phyloP scores from a whole-genome alignment of 192 early-diverging fungal genomes.

The Entomortierella beljakovae region DNA sequence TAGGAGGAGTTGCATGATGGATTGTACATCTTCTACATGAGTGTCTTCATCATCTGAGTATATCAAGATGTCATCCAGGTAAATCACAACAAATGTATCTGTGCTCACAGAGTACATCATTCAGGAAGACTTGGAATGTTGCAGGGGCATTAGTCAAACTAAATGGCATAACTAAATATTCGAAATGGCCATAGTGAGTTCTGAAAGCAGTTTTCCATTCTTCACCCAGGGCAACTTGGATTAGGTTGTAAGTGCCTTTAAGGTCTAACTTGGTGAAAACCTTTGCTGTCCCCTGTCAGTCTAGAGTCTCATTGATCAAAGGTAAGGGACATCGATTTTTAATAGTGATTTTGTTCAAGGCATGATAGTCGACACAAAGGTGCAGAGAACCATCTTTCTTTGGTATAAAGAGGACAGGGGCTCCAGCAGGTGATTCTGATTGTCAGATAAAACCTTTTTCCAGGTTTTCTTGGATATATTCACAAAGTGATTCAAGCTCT shows the following conservation, averaged over 20 bases:
- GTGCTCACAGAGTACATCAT: slow-evolving; percentile 54
- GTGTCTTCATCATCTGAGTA: slow-evolving; percentile 18
- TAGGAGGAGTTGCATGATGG: background rate
- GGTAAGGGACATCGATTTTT: slow-evolving; percentile 64
- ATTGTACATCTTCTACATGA: slow-evolving; percentile 1
- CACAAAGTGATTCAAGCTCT: background rate
- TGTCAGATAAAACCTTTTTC: slow-evolving; percentile 45
- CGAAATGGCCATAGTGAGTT: slow-evolving; percentile 55
- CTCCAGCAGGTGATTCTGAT: slow-evolving; percentile 48
- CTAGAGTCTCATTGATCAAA: slow-evolving; percentile 60
- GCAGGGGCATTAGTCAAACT: slow-evolving; percentile 70
- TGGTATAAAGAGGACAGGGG: slow-evolving; percentile 58
- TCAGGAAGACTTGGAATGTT: slow-evolving; percentile 66
- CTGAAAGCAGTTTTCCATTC: slow-evolving; percentile 45
- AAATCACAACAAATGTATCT: slow-evolving; percentile 43
- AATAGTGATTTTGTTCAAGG: slow-evolving; percentile 64
- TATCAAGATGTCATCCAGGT: too few species aligned
- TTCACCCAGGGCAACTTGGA: slow-evolving; percentile 47
- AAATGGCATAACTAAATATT: slow-evolving; percentile 70
- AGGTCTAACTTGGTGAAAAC: slow-evolving; percentile 63
- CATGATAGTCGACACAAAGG: slow-evolving; percentile 64
- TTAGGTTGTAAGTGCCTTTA: slow-evolving; percentile 55
- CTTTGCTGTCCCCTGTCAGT: slow-evolving; percentile 22
- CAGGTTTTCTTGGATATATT: slow-evolving; percentile 1
- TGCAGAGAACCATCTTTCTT: slow-evolving; percentile 63